These are phyloP conservation scores for Diaporthe ilicicola DNA, from an alignment of 2,329 filamentous ascomycete genomes.

Conservation along the genomic window DNA sequence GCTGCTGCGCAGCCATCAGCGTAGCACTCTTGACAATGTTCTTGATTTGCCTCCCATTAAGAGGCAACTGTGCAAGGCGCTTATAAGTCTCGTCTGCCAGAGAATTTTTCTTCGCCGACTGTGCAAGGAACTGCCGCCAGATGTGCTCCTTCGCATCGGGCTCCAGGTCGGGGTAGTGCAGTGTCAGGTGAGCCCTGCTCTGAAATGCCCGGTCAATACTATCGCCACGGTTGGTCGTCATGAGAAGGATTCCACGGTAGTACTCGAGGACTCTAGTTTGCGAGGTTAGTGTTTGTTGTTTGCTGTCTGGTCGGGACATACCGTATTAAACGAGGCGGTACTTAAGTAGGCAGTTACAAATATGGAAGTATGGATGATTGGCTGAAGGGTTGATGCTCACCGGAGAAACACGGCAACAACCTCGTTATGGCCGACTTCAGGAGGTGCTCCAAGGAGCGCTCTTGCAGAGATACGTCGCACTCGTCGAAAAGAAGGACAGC, in stretches of 20 bases:
- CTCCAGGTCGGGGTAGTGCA: constrained; percentile 3
- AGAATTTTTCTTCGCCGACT: neutral
- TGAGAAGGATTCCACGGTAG: neutral
- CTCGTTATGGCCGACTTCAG: neutral
- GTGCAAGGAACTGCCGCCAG: neutral
- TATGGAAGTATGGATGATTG: neutral
- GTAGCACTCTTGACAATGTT: constrained; percentile 1
- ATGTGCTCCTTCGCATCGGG: neutral
- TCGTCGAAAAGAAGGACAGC: constrained; percentile 13
- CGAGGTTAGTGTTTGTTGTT: too few species aligned
- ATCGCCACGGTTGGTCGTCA: neutral
- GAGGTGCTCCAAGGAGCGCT: neutral
- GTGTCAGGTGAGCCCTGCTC: constrained; percentile 4
- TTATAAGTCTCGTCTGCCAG: neutral
- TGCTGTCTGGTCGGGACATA: too few species aligned
- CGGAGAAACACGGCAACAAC: neutral
- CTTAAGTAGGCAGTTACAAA: too few species aligned
- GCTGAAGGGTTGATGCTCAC: neutral
- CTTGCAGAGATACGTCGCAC: neutral
- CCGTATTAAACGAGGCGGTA: too few species aligned
- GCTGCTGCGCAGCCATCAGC: neutral
- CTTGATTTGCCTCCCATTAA: constrained; percentile 17
- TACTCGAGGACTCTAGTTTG: constrained; percentile 4
- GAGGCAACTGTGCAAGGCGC: neutral
- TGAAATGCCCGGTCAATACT: constrained; percentile 1